Percentiles rank a stretch among this genome's conserved stretches.
phyloP scores from a whole-genome alignment of 805 yeast species.

The Spathaspora boniae region DNA sequence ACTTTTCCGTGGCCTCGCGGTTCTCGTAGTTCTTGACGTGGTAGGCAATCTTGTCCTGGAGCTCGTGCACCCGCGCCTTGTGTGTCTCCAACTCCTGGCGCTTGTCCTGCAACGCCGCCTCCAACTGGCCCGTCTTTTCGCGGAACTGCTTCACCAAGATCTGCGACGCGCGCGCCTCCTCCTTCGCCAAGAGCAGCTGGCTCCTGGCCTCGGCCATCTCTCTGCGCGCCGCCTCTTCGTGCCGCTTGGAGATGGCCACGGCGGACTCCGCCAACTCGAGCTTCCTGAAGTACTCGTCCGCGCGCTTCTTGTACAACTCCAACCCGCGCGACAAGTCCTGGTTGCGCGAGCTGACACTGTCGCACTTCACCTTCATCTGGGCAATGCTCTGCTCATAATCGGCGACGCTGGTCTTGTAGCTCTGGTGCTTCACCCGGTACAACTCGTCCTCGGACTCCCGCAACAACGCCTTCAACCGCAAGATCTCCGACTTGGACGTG shows the following conservation, averaged over 20 bases:
- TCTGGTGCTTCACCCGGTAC: constrained; percentile 40
- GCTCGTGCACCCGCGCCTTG: constrained; percentile 44
- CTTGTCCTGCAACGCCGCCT: constrained; percentile 53
- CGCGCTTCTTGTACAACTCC: constrained; percentile 62
- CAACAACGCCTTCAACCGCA: constrained; percentile 38
- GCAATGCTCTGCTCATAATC: constrained; percentile 38
- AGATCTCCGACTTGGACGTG: constrained; percentile 38
- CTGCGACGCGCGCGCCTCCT: constrained; percentile 55
- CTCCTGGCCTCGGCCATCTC: constrained; percentile 45
- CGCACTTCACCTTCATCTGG: constrained; percentile 54
- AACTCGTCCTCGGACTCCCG: constrained; percentile 43
- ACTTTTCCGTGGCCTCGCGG: constrained; percentile 40
- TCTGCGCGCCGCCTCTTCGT: constrained; percentile 50
- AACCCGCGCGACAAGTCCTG: constrained; percentile 51
- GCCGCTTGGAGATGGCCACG: constrained; percentile 57
- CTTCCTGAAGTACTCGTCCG: constrained; percentile 70
- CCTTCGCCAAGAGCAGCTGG: constrained; percentile 45
- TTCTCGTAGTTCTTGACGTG: constrained; percentile 45
- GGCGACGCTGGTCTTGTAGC: constrained; percentile 33
- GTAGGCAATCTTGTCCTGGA: constrained; percentile 56
- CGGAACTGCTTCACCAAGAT: constrained; percentile 50
- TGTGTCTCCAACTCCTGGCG: constrained; percentile 51
- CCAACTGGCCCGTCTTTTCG: constrained; percentile 47
- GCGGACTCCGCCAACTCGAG: constrained; percentile 78
- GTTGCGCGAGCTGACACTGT: constrained; percentile 54